Conservation (phyloP, 2,329 filamentous ascomycete species). For the Rhynchosporium graminicola region DNA sequence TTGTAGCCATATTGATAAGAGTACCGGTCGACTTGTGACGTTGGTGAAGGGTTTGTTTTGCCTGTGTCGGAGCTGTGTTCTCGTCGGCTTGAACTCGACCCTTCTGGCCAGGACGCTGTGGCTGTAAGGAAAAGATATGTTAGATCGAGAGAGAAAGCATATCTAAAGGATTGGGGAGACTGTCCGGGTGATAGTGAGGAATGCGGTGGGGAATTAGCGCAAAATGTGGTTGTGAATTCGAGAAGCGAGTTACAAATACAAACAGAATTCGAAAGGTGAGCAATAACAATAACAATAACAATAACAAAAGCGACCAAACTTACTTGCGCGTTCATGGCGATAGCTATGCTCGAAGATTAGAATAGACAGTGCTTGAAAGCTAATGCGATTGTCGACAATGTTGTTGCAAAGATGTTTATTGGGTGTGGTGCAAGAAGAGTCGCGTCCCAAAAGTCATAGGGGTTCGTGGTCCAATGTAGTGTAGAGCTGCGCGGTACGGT, state of each 20-base stretch:
- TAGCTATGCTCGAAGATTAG: constrained; percentile 31
- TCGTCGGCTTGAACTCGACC: constrained; percentile 68
- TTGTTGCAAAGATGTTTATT: constrained; percentile 27
- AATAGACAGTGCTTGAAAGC: constrained; percentile 29
- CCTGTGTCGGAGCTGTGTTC: constrained; percentile 56
- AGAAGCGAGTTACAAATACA: not conserved
- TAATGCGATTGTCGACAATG: constrained; percentile 21
- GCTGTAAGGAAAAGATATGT: constrained; percentile 52
- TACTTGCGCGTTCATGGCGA: constrained; percentile 47
- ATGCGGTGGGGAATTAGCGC: constrained; percentile 28
- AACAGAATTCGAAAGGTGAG: not conserved
- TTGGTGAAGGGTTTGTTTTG: constrained; percentile 68
- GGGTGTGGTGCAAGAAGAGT: constrained; percentile 25
- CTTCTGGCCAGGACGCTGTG: constrained; percentile 63
- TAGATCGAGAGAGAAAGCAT: constrained; percentile 14
- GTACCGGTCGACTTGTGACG: constrained; percentile 78
- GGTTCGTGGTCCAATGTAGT: constrained; percentile 19
- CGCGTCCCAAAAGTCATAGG: constrained; percentile 36
- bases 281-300: constrained; percentile 23
- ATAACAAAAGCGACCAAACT: constrained; percentile 29
- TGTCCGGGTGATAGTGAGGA: constrained; percentile 29
- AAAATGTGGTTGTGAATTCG: constrained; percentile 18
- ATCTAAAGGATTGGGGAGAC: constrained; percentile 24
- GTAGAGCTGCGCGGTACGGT: constrained; percentile 21
- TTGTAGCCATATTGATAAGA: constrained; percentile 54